Conservation (phyloP, 306 rosid genomes). For the Quercus parvula region DNA sequence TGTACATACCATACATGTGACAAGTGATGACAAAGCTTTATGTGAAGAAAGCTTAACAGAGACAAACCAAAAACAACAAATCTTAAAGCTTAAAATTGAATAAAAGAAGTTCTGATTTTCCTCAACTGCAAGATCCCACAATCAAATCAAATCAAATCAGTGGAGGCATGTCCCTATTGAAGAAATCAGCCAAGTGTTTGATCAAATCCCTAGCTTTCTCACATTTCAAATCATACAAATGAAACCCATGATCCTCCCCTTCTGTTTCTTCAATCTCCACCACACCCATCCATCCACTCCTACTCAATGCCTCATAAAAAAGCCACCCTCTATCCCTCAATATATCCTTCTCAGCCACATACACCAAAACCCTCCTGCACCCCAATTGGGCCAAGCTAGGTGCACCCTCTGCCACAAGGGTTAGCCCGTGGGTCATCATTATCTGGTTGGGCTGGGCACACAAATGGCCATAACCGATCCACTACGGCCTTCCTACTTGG, state of each 20-base stretch:
- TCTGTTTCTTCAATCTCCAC: constrained; percentile 31
- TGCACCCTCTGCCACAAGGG: constrained; percentile 28
- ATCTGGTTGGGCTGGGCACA: constrained; percentile 23
- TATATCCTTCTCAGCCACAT: constrained; percentile 45
- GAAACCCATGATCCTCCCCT: constrained; percentile 30
- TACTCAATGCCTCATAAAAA: constrained; percentile 25
- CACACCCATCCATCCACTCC: constrained; percentile 32
- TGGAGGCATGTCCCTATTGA: constrained; percentile 27
- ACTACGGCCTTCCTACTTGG: neutral
- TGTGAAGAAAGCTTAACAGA: neutral
- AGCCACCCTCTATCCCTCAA: constrained; percentile 33
- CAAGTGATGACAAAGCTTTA: too few species aligned
- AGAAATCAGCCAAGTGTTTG: constrained; percentile 26
- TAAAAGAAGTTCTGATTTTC: neutral
- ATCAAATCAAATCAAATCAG: neutral
- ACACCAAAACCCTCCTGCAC: constrained; percentile 35
- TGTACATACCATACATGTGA: too few species aligned
- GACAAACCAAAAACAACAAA: too few species aligned
- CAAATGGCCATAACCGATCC: constrained; percentile 27
- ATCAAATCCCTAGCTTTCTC: constrained; percentile 28
- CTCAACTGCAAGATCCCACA: too few species aligned
- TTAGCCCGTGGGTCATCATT: constrained; percentile 29
- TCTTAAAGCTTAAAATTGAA: neutral
- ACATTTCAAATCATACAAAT: constrained; percentile 14
- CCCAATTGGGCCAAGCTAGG: constrained; percentile 33